phyloP scores from a whole-genome alignment of 257 asterid genomes.

The Knoxia roxburghii region DNA sequence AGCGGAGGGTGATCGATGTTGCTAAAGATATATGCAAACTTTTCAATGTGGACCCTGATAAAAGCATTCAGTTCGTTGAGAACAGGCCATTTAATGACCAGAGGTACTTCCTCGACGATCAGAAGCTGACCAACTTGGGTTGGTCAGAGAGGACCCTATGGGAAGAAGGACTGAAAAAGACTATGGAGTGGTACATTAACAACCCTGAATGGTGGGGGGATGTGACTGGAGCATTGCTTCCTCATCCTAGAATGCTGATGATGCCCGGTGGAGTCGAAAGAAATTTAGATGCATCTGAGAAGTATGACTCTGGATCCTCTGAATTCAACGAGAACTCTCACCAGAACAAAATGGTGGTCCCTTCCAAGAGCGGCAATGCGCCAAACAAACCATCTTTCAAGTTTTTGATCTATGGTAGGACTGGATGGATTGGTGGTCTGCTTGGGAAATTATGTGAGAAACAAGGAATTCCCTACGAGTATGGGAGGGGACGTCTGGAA shows the following conservation, averaged over 20 bases:
- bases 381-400: slow-evolving; percentile 50
- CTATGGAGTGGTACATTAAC: slow-evolving; percentile 76
- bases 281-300: slow-evolving; percentile 61
- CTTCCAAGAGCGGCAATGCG: slow-evolving; percentile 34
- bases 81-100: slow-evolving; percentile 97
- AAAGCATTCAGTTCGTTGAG: slow-evolving; percentile 73
- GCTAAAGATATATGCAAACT: slow-evolving; percentile 81
- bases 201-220: slow-evolving; percentile 99
- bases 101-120: slow-evolving; percentile 92
- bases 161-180: slow-evolving; percentile 90
- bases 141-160: slow-evolving; percentile 84
- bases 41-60: slow-evolving; percentile 68
- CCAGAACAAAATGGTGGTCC: slow-evolving; percentile 46
- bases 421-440: slow-evolving; percentile 97
- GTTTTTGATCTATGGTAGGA: slow-evolving; percentile 89
- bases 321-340: slow-evolving; percentile 38
- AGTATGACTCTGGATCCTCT: slow-evolving; percentile 47
- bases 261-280: slow-evolving; percentile 88
- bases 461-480: slow-evolving; percentile 75
- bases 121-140: slow-evolving; percentile 75
- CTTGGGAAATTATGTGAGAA: slow-evolving; percentile 88
- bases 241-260: slow-evolving; percentile 96
- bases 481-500: slow-evolving; percentile 89
- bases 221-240: slow-evolving; percentile 92
- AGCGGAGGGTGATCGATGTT: slow-evolving; percentile 89